phyloP scores from a whole-genome alignment of 257 asterid genomes.

The Solanum chmielewskii region DNA sequence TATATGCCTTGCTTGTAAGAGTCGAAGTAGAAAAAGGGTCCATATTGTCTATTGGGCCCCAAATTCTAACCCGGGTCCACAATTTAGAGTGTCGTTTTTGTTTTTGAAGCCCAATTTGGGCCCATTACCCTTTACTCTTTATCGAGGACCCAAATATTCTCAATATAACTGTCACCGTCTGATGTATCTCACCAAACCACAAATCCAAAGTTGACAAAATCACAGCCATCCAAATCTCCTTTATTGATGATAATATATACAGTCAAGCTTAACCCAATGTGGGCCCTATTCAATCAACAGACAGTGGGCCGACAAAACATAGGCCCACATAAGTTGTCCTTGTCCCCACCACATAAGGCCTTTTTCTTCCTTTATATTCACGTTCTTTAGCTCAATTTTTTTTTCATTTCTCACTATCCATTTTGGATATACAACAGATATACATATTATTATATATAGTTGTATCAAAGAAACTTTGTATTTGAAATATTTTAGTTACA shows the following conservation, averaged over 20 bases:
- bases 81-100: constrained; percentile 14
- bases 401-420: background rate
- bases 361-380: constrained; percentile 93
- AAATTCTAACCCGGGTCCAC: constrained; percentile 17
- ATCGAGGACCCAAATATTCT: constrained; percentile 64
- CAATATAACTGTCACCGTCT: constrained; percentile 32
- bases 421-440: background rate
- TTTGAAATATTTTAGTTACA: background rate
- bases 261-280: background rate
- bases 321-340: constrained; percentile 16
- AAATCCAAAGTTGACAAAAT: background rate
- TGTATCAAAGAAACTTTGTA: background rate
- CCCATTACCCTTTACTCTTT: constrained; percentile 19
- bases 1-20: constrained; percentile 64
- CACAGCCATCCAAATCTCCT: constrained; percentile 7
- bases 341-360: constrained; percentile 14
- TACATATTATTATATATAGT: background rate
- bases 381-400: constrained; percentile 17
- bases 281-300: background rate
- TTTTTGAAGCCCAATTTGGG: constrained; percentile 12
- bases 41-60: constrained; percentile 20
- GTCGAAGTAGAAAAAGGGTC: constrained; percentile 30
- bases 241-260: background rate
- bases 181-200: background rate
- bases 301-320: constrained; percentile 5